Conservation (phyloP, 2,329 filamentous ascomycete species). For the Diaporthe aspalathi region DNA sequence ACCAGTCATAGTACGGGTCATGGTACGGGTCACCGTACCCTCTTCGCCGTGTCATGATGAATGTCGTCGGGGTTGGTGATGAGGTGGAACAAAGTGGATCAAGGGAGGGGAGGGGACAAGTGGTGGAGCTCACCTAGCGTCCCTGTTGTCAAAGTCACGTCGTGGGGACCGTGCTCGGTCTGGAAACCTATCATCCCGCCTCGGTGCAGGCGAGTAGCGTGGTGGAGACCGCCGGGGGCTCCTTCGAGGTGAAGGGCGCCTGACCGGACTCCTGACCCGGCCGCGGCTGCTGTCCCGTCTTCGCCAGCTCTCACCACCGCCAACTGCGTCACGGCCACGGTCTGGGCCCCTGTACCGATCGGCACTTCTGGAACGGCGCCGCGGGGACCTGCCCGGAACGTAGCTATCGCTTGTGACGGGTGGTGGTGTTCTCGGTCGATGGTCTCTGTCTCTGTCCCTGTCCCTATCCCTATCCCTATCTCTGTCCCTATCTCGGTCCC, state of each 20-base stretch:
- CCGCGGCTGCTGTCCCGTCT: constrained; percentile 55
- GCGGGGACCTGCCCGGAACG: constrained; percentile 54
- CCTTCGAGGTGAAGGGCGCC: constrained; percentile 48
- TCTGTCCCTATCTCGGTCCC: constrained; percentile 48
- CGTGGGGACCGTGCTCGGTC: constrained; percentile 54
- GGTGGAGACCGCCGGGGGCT: constrained; percentile 48
- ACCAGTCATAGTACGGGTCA: background rate
- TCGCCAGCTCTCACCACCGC: constrained; percentile 51
- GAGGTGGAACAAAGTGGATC: background rate
- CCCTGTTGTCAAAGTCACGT: constrained; percentile 53
- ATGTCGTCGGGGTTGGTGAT: constrained; percentile 20
- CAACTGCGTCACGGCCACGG: constrained; percentile 47
- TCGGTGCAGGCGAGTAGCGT: constrained; percentile 51
- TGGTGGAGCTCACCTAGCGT: constrained; percentile 45
- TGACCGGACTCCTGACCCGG: constrained; percentile 50
- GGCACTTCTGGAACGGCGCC: constrained; percentile 55
- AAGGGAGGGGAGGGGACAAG: constrained; percentile 1
- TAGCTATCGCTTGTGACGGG: constrained; percentile 54
- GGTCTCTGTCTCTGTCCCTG: constrained; percentile 45
- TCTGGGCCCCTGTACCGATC: constrained; percentile 54
- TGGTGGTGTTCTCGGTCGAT: constrained; percentile 45
- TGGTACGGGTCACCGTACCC: background rate
- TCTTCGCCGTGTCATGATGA: constrained; percentile 27
- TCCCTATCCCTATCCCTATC: constrained; percentile 53
- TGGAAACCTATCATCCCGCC: constrained; percentile 51